Conservation (phyloP, 805 yeast genomes). For the Metschnikowia gruessii region DNA sequence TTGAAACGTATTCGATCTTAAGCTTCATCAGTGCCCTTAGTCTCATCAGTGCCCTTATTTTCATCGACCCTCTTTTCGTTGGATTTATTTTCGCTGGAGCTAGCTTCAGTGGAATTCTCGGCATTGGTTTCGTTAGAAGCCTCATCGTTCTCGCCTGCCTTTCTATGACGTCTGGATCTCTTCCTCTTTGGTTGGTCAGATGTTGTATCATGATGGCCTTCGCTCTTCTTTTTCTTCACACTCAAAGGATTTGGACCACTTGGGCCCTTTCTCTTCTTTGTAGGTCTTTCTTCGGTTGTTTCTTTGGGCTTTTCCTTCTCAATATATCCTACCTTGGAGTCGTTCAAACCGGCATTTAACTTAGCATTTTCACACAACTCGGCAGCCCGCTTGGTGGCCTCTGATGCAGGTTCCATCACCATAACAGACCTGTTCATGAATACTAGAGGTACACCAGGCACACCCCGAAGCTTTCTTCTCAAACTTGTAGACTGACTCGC, state of each 20-base stretch:
- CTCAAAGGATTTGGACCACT: conserved; percentile 90
- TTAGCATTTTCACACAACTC: conserved; percentile 60
- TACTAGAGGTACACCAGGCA: conserved; percentile 89
- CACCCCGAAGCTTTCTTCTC: conserved; percentile 62
- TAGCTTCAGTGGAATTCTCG: no score
- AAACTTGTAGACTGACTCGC: conserved; percentile 77
- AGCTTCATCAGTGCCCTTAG: background rate
- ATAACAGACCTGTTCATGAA: conserved; percentile 89
- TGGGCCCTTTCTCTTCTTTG: conserved; percentile 62
- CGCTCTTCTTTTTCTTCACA: conserved; percentile 68
- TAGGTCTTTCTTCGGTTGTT: conserved; percentile 18
- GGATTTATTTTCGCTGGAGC: no score
- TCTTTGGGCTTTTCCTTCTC: conserved; percentile 24
- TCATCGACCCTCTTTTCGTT: no score
- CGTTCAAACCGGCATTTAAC: conserved; percentile 76
- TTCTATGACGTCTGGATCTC: conserved; percentile 18
- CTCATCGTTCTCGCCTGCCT: conserved; percentile 7
- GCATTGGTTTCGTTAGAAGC: background rate
- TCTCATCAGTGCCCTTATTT: background rate
- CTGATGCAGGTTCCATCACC: conserved; percentile 92
- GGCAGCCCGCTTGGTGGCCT: conserved; percentile 49
- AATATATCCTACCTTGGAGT: conserved; percentile 47
- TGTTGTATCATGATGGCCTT: conserved; percentile 30
- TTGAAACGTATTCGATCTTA: background rate
- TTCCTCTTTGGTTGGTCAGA: conserved; percentile 12